Evolutionary conservation across 495 filamentous ascomycete genomes (phyloP).

Genomic region (Lindgomyces ingoldianus): DNA sequence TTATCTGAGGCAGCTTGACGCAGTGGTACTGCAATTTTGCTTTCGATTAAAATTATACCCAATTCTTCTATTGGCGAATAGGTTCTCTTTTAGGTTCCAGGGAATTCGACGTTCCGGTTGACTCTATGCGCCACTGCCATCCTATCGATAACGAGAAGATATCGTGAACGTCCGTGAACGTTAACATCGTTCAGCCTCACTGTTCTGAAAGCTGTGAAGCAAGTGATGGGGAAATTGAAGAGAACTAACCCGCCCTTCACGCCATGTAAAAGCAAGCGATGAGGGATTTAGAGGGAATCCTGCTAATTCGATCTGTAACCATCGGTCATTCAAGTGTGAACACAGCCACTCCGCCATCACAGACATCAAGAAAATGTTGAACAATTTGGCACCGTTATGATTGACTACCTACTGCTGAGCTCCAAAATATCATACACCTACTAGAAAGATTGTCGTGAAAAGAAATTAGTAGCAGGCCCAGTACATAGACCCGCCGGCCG

Average conservation of each 20-base stretch:
- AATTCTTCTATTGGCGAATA: neutral
- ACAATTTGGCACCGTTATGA: no score
- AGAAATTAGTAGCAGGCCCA: neutral
- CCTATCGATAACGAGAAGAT: no score
- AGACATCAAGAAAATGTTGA: no score
- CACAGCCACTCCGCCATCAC: neutral
- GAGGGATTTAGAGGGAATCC: neutral
- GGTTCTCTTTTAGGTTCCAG: neutral
- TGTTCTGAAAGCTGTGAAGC: no score
- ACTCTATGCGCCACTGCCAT: neutral
- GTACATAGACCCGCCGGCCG: neutral
- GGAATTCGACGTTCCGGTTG: neutral
- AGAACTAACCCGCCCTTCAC: no score
- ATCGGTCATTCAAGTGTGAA: neutral
- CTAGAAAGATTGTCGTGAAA: neutral
- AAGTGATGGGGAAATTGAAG: no score
- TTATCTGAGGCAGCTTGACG: constrained; percentile 2
- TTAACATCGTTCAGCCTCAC: neutral
- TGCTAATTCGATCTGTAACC: neutral
- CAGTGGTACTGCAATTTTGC: constrained; percentile 19
- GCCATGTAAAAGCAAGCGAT: no score
- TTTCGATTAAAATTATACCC: neutral
- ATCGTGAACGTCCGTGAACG: no score
- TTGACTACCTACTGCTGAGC: neutral
- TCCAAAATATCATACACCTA: neutral